Evolutionary conservation across 495 filamentous ascomycete species (phyloP), one percentile per base, ranked within the genome.

Genomic region (Aspergillus diversus): DNA sequence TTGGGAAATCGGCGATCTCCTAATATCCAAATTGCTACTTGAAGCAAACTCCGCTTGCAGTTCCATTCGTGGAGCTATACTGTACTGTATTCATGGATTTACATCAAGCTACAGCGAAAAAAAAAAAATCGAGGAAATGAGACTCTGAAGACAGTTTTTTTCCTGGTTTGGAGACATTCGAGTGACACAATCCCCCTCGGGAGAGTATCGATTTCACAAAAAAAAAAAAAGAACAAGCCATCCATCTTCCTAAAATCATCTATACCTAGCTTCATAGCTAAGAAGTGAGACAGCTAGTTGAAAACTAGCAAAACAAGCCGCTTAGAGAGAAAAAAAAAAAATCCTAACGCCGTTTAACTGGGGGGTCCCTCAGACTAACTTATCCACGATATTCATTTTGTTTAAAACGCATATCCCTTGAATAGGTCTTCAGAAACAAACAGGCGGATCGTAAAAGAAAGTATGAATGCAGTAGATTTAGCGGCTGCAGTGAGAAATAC

Each of bases 401-500:
- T 54, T 15, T 42, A 59, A 4, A 27, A 43, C 12, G 48, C 37
- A 4, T 59, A 57, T 54, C 5, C 21, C 52, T 60, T 4, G 21
- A 12, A 35, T 13, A 55, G 16, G 52, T 42, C 47, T 58, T 46
- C 31, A 33, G 27, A 50, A 42, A 16, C 51, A 50, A 35, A 51
- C 48, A 55, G 16, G 54, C 63, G 48, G 55, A 27, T 48, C 52
- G 37, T 50, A 31, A 56, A 35, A 64, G 32, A 55, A 63, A 62
- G 58, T 42, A 57, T 46, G 47, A 57, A 31, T 50, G 54, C 57
- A n/a, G 39, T 32, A 17, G 13, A 59, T 69, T 80, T 72, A 81
- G 60, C 79, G 79, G 63, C 79, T 81, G 34, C 46, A 54, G 62
- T 8, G n/a, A 50, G 33, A n/a, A 64, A 17, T 0, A 60, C 11